Evolutionary conservation across 169 alveolate species (phyloP).

Genomic region (Eimeria falciformis): DNA sequence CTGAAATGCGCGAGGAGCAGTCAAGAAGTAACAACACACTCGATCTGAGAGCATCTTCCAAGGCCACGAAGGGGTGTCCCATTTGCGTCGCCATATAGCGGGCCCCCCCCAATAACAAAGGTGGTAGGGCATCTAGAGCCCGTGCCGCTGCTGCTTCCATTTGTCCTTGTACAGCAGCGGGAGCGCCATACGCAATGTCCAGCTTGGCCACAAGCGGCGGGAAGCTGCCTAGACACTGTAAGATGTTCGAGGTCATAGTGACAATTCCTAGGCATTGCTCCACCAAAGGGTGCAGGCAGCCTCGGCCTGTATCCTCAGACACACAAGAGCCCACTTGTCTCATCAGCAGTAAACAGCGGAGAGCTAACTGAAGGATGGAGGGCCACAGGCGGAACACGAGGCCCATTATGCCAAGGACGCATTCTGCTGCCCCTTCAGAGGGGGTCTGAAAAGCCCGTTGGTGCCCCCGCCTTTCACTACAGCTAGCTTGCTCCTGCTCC

Average conservation of each 20-base stretch:
- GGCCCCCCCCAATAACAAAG: slow-evolving; percentile 64
- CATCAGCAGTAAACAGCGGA: slow-evolving; percentile 61
- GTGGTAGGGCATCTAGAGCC: slow-evolving; percentile 46
- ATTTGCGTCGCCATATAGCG: slow-evolving; percentile 33
- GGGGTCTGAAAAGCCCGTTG: neutral
- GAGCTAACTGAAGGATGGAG: slow-evolving; percentile 48
- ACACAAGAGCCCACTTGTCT: slow-evolving; percentile 59
- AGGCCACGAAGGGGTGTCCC: slow-evolving; percentile 39
- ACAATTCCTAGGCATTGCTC: slow-evolving; percentile 29
- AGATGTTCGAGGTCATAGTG: neutral
- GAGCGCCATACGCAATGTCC: neutral
- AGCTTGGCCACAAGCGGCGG: slow-evolving; percentile 16
- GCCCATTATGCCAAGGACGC: neutral
- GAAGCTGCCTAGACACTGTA: slow-evolving; percentile 27
- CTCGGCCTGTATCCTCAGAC: slow-evolving; percentile 36
- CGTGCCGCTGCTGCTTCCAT: neutral
- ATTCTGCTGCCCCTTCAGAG: neutral
- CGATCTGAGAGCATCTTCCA: slow-evolving; percentile 61
- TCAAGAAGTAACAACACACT: slow-evolving; percentile 58
- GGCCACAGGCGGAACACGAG: slow-evolving; percentile 75
- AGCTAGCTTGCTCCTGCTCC: neutral
- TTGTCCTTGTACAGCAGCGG: neutral
- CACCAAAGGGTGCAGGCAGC: slow-evolving; percentile 48
- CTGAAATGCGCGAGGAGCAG: slow-evolving; percentile 6
- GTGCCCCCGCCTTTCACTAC: slow-evolving; percentile 18